Percentiles rank a stretch among this genome's conserved stretches.
Conservation (phyloP, 805 yeast genomes). For the Nakazawaea ambrosiae region DNA sequence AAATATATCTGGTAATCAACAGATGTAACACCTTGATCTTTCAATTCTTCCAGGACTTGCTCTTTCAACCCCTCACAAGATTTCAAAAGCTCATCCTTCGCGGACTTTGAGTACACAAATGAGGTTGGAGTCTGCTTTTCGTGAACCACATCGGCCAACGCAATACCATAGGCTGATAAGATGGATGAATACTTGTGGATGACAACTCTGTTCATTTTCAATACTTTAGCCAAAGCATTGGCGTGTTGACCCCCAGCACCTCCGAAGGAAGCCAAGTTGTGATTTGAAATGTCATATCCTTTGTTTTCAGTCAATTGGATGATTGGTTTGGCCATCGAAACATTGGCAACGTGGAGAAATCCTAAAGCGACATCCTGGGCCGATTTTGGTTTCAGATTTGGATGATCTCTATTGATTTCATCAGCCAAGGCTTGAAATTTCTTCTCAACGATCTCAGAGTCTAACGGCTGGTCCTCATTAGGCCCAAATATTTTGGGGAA, state of each 20-base stretch:
- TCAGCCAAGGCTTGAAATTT: conserved; percentile 31
- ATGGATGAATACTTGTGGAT: conserved; percentile 41
- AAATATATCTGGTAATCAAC: conserved; percentile 19
- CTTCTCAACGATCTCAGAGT: conserved; percentile 23
- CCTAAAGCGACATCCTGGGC: conserved; percentile 39
- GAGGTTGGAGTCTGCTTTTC: conserved; percentile 24
- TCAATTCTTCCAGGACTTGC: conserved; percentile 19
- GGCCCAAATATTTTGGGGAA: conserved; percentile 43
- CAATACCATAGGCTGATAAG: conserved; percentile 40
- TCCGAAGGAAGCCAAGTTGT: conserved; percentile 39
- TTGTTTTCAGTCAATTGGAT: conserved; percentile 38
- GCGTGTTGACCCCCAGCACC: conserved; percentile 47
- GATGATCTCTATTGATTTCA: conserved; percentile 26
- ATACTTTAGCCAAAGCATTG: conserved; percentile 32
- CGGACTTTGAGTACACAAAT: conserved; percentile 12
- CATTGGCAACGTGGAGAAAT: conserved; percentile 37
- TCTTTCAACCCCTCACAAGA: conserved; percentile 15
- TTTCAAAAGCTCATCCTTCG: conserved; percentile 10
- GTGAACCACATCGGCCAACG: conserved; percentile 26
- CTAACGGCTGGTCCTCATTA: conserved; percentile 32
- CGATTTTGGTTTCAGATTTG: conserved; percentile 22
- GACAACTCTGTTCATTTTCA: conserved; percentile 32
- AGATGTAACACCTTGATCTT: conserved; percentile 20
- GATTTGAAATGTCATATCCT: conserved; percentile 35
- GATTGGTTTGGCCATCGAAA: conserved; percentile 40